Conservation (phyloP, 1,139 yeast species). For the Blastobotrys buckinghamii region DNA sequence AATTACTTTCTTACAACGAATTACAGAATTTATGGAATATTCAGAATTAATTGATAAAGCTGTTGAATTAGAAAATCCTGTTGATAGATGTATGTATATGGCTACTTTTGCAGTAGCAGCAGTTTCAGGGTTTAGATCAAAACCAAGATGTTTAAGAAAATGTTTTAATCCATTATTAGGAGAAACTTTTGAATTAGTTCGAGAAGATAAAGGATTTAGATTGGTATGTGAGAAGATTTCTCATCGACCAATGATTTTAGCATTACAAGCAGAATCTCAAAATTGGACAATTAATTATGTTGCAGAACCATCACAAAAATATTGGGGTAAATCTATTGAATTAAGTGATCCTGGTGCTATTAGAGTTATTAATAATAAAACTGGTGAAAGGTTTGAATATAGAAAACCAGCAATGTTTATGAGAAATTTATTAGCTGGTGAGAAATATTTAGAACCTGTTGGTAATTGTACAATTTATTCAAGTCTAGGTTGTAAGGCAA, state of each 20-base stretch:
- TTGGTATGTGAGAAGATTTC: conserved; percentile 70
- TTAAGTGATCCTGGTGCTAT: conserved; percentile 67
- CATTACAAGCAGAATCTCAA: conserved; percentile 65
- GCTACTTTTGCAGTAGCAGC: conserved; percentile 81
- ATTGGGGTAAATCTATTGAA: conserved; percentile 94
- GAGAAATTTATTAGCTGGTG: conserved; percentile 90
- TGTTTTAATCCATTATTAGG: conserved; percentile 91
- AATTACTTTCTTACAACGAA: conserved; percentile 68
- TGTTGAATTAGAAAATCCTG: conserved; percentile 38
- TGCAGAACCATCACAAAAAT: conserved; percentile 79
- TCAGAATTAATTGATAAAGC: conserved; percentile 62
- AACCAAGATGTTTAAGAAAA: conserved; percentile 71
- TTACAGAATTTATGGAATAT: conserved; percentile 77
- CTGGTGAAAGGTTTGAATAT: conserved; percentile 77
- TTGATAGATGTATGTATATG: conserved; percentile 55
- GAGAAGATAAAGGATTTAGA: conserved; percentile 70
- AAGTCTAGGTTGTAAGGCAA: conserved; percentile 61
- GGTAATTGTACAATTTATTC: conserved; percentile 63
- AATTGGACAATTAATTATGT: conserved; percentile 74
- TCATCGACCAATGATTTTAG: conserved; percentile 80
- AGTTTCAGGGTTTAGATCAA: conserved; percentile 63
- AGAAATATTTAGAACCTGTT: conserved; percentile 86
- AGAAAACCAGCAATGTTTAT: conserved; percentile 74
- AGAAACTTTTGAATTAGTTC: conserved; percentile 77
- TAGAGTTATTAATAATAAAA: conserved; percentile 46